Base-by-base conservation (phyloP, 129 eudicot genomes). In the Lactuca saligna region DNA sequence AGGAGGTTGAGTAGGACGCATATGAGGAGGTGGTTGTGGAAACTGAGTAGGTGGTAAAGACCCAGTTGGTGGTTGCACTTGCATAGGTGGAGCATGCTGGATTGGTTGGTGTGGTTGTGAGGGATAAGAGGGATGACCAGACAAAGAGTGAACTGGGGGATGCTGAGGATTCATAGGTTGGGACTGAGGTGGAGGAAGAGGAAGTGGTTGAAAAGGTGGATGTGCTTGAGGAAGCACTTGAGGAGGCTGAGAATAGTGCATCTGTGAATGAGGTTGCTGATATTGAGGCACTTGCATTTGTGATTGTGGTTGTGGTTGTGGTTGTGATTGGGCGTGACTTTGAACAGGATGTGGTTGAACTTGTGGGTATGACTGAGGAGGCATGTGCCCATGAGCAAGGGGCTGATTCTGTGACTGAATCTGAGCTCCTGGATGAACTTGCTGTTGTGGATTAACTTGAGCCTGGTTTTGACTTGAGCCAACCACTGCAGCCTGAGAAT, bases 201-300 rank as follows among this genome's bases (percentile, higher is more conserved):
- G 63, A 63, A 63, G 83, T 3, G 81, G 58, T 61, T 80, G 79
- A 25, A 81, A 74, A 41, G 66, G 88, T 4, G 60, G 83, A 31
- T 46, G 78, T 63, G 41, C 71, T 32, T 73, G 78, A 73, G 72
- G 58, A 11, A 68, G 73, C 50, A 31, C 71, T 32, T 73, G 78
- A 73, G 72, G 58, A 11, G 73, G 73, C 50, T 65, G 79, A 73
- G 78, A 12, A 38, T 72, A 83, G 48, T 83, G 82, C 74, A 76
- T 73, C 74, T 79, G 90, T 44, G 78, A 71, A 37, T 63, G 90
- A 55, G 86, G 74, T 75, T 93, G 98, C 79, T 80, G 95, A 81
- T 69, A 76, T 69, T 70, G 95, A 76, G 96, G 88, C 69, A 64
- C 70, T 75, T 83, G 96, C 79, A 82, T 56, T 29, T 71, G 80